Conservation (phyloP, 75 land plant species). For the Selaginella moellendorffii region DNA sequence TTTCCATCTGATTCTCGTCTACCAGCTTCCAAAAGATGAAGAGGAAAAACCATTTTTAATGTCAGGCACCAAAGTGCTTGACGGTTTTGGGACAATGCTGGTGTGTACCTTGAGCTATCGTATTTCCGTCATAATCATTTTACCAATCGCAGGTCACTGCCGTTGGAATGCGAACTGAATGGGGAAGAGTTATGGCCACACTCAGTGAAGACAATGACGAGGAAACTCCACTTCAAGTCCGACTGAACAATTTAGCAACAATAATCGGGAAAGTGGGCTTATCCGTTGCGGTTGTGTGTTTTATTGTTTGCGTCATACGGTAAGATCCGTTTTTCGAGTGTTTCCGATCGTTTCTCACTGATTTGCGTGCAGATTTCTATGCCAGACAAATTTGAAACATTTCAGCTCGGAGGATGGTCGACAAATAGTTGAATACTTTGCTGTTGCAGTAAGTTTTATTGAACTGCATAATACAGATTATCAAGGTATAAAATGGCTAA, state of each 20-base stretch:
- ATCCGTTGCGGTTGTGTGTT: constrained; percentile 21
- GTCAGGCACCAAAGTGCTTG: constrained; percentile 42
- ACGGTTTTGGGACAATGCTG: constrained; percentile 39
- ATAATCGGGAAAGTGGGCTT: constrained; percentile 45
- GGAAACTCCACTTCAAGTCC: constrained; percentile 40
- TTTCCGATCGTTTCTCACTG: not conserved
- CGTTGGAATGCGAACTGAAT: constrained; percentile 43
- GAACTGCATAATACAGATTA: not conserved
- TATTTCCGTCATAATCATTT: not conserved
- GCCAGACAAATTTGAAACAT: constrained; percentile 15
- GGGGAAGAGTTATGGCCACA: constrained; percentile 56
- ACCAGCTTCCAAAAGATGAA: constrained; percentile 21
- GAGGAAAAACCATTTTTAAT: constrained; percentile 26
- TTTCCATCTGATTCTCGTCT: not conserved
- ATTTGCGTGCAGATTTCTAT: constrained; percentile 17
- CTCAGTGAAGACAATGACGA: constrained; percentile 23
- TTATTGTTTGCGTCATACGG: constrained; percentile 19
- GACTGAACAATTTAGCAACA: constrained; percentile 39
- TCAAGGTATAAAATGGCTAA: not conserved
- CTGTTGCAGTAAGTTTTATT: constrained; percentile 21
- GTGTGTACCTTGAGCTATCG: constrained; percentile 8
- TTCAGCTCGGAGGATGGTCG: constrained; percentile 20
- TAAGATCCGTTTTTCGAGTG: not conserved
- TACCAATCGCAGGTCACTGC: constrained; percentile 19
- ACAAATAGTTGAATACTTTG: constrained; percentile 23